Conservation (phyloP, 75 land plant species). For the Sequoiadendron giganteum region DNA sequence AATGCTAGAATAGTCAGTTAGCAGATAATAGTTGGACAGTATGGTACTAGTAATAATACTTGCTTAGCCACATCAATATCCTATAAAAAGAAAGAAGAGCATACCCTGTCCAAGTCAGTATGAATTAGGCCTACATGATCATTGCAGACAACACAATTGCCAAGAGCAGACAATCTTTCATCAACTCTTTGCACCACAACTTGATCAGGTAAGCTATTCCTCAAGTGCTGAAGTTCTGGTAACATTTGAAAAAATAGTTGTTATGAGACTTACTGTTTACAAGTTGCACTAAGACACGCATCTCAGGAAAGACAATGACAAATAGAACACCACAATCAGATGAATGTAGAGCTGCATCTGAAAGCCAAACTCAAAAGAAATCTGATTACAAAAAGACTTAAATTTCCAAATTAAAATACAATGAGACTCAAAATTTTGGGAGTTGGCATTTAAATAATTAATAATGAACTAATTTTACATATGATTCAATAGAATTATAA, state of each 20-base stretch:
- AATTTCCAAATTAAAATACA: neutral
- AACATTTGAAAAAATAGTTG: slow-evolving; percentile 2
- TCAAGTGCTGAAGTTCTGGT: slow-evolving; percentile 82
- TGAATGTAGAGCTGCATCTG: neutral
- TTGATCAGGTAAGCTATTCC: slow-evolving; percentile 88
- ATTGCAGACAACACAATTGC: slow-evolving; percentile 91
- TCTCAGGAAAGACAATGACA: neutral
- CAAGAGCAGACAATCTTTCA: slow-evolving; percentile 87
- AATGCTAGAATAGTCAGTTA: no score
- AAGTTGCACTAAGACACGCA: slow-evolving; percentile 3
- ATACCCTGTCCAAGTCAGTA: slow-evolving; percentile 91
- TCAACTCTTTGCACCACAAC: slow-evolving; percentile 94
- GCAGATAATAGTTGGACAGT: neutral
- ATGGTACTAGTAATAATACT: neutral
- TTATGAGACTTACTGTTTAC: neutral
- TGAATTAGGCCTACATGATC: slow-evolving; percentile 95
- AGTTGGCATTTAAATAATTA: neutral
- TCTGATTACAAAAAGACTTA: neutral
- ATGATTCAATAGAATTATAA: neutral
- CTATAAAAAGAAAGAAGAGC: neutral
- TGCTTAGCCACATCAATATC: neutral
- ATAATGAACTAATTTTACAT: neutral
- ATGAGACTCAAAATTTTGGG: neutral
- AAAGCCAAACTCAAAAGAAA: neutral
- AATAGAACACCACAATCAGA: neutral